Evolutionary conservation across 1,139 yeast species (phyloP), one percentile per base, ranked within the genome.

Genomic region (Hyphopichia burtonii): DNA sequence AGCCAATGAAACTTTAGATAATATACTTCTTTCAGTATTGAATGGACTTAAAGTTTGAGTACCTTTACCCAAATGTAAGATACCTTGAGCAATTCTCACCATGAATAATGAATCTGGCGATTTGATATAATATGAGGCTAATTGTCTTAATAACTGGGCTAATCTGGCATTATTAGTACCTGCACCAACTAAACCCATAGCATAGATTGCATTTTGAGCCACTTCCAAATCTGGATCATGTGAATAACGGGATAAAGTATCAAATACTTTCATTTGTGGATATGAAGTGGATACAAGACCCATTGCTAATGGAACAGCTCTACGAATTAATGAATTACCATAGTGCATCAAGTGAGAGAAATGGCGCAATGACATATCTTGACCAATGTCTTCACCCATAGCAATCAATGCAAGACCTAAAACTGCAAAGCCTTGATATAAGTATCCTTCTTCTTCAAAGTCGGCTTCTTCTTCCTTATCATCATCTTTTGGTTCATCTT

Each of bases 161-260:
- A 94, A 76, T 71, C 99, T 86, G 8, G 99, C 99, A 62, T 94
- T 94, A 67, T 93, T 91, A 32, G 99, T 94, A 68, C 99, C 99
- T 23, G 97, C 94, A 59, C 99, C 99, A 52, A 93, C 96, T 50
- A 94, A 70, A 44, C 99, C 99, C 99, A 94, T 91, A 36, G 96
- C 83, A 59, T 88, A 91, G 48, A 93, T 91, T 23, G 99, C 91
- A 60, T 91, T 94, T 63, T 86, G 86, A 4, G 99, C 96, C 44
- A 94, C 97, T 59, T 89, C 96, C 54, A 88, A 71, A 64, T 93
- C 98, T 44, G 90, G 84, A 59, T 94, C 99, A 65, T 94, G 99
- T 3, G 98, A 89, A 67, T 88, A 90, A 63, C 99, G 82, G 3
- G 98, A 90, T 50, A 94, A 76, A 0, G 98, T 91, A 64, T 94